Base-by-base conservation (phyloP, 148 eudicot genomes). In the Camellia japonica region DNA sequence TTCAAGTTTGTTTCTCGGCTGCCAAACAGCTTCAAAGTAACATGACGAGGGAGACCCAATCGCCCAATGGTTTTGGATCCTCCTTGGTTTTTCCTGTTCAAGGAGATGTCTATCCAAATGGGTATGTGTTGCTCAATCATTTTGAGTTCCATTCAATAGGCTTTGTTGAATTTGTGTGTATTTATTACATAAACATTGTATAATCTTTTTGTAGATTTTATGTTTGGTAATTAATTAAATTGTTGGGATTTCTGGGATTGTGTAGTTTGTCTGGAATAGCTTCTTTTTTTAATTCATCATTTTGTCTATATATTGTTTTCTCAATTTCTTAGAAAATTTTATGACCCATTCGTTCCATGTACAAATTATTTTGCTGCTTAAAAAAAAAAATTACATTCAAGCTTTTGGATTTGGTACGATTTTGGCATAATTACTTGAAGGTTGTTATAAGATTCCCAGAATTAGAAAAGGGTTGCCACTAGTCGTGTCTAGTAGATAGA, bases 51-150 rank as follows among this genome's bases (percentile, higher is more conserved):
- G 16, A 49, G 60, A 71, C 75, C 14, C 41, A 18, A 16, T 47
- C 58, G 16, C 38, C 75, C 61, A 5, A 73, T 74, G 6, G 77
- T 43, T 15, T 43, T 43, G 52, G 52, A 56, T 73, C 76, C 41
- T 59, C 78, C 66, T 8, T 75, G 15, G 18, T 75, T 60, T 75
- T 75, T 42, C 38, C 78, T 19, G 78, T 75, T n/a, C 52, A 59
- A 43, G 78, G 78, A 75, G 67, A 75, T 9, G 6, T 75, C 19
- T 42, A 18, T n/a, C 78, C 19, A 10, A 42, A 15, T 42, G 78
- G 78, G 78, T 75, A 43, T 10, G 52, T 13, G 5, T 0, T 62
- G 67, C 47, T 73, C 18, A 14, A 7, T 55, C 16, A 49, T 16
- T 30, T 14, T 14, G 14, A 8, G 14, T 30, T 75, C 43, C 60